phyloP scores from a whole-genome alignment of 768 basidiomycete species.

The Amanita pallidorosea region DNA sequence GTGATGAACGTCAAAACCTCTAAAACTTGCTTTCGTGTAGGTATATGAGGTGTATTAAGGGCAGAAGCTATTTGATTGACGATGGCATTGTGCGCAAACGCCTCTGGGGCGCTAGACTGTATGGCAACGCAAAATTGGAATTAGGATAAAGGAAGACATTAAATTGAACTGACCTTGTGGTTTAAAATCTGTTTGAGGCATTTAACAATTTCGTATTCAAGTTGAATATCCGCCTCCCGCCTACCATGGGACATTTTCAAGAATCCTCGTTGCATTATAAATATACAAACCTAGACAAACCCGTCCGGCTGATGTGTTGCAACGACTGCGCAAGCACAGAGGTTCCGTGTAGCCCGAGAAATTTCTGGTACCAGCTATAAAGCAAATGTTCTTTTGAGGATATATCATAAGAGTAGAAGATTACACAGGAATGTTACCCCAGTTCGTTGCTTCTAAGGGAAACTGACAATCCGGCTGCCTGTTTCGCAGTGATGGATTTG shows the following conservation, averaged over 20 bases:
- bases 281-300: slow-evolving; percentile 40
- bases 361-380: slow-evolving; percentile 69
- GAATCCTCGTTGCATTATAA: slow-evolving; percentile 2
- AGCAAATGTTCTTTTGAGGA: slow-evolving; percentile 9
- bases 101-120: slow-evolving; percentile 61
- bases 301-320: slow-evolving; percentile 64
- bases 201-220: slow-evolving; percentile 87
- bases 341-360: slow-evolving; percentile 69
- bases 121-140: slow-evolving; percentile 7
- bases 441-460: slow-evolving; percentile 76
- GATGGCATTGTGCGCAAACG: slow-evolving; percentile 59
- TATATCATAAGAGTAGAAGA: slow-evolving; percentile 6
- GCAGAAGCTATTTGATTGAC: slow-evolving; percentile 75
- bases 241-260: slow-evolving; percentile 20
- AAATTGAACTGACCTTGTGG: slow-evolving; percentile 6
- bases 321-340: slow-evolving; percentile 77
- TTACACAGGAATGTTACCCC: slow-evolving; percentile 31
- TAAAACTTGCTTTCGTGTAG: slow-evolving; percentile 65
- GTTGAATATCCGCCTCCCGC: slow-evolving; percentile 48
- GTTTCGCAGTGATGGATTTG: slow-evolving; percentile 71
- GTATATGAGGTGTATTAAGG: slow-evolving; percentile 70
- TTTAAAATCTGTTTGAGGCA: slow-evolving; percentile 81
- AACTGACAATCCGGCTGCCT: slow-evolving; percentile 65
- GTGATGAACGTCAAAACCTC: slow-evolving; percentile 73
- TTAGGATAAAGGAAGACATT: slow-evolving; percentile 1